Conservation (phyloP, 1,139 yeast genomes). For the Keqinozyma sinolaborantium region DNA sequence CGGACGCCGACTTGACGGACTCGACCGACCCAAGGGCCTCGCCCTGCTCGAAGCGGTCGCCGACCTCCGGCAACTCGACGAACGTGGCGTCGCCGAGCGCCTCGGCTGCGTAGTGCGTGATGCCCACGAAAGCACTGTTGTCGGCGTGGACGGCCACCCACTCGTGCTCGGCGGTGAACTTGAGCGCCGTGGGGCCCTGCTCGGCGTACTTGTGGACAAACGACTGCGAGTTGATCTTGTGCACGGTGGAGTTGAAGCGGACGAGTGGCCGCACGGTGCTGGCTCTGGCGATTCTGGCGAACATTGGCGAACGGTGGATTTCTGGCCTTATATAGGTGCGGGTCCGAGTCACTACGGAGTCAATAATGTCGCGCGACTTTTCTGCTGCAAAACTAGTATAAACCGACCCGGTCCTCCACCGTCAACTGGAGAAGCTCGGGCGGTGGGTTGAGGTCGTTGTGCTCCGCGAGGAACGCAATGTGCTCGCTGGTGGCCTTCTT, state of each 20-base stretch:
- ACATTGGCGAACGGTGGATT: no score
- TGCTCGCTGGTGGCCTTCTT: constrained; percentile 6
- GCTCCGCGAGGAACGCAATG: constrained; percentile 7
- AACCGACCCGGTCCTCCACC: not conserved
- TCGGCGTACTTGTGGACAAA: constrained; percentile 48
- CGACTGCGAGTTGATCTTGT: constrained; percentile 49
- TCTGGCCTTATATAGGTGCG: not conserved
- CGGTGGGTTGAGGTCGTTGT: constrained; percentile 3
- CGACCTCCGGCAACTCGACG: constrained; percentile 84
- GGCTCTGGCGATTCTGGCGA: not conserved
- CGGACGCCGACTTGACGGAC: constrained; percentile 91
- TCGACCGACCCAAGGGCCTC: constrained; percentile 92
- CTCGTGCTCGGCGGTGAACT: constrained; percentile 89
- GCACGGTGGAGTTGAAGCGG: constrained; percentile 38
- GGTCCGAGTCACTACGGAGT: not conserved
- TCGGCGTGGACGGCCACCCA: constrained; percentile 89
- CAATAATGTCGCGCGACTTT: not conserved
- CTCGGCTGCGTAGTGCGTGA: constrained; percentile 92
- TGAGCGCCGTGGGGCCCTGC: constrained; percentile 50
- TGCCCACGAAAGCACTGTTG: constrained; percentile 82
- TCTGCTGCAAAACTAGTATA: not conserved
- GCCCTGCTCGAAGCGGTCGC: constrained; percentile 62
- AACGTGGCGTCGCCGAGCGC: constrained; percentile 98
- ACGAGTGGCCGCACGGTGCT: constrained; percentile 3
- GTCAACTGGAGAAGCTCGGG: not conserved